Conservation (phyloP, 139 green algal species). For the Micractinium conductrix region DNA sequence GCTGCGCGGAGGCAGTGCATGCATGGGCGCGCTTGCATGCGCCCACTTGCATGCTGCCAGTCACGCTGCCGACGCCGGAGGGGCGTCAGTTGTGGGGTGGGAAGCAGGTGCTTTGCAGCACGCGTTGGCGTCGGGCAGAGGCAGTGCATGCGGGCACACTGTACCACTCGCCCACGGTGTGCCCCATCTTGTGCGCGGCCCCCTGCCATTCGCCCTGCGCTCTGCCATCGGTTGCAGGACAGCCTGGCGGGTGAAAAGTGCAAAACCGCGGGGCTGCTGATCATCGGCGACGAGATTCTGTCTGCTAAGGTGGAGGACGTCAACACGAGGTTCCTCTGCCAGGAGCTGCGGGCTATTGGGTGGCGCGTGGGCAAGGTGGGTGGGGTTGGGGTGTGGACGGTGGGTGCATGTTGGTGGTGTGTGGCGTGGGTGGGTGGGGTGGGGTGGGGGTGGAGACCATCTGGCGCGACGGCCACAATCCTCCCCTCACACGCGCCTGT, state of each 20-base stretch:
- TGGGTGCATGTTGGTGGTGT: conserved; percentile 54
- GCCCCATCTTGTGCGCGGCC: too few relatives aligned
- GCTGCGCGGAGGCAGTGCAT: too few relatives aligned
- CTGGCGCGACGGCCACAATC: neutral
- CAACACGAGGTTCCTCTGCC: conserved; percentile 86
- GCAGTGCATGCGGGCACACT: too few relatives aligned
- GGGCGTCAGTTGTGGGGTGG: too few relatives aligned
- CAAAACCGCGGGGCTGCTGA: conserved; percentile 20
- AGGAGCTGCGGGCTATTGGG: conserved; percentile 50
- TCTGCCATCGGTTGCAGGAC: neutral
- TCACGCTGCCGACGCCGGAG: too few relatives aligned
- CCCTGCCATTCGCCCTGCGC: neutral
- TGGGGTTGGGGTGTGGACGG: too few relatives aligned
- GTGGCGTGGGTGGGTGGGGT: conserved; percentile 40
- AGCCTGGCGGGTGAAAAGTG: neutral
- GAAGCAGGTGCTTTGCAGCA: too few relatives aligned
- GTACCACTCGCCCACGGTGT: too few relatives aligned
- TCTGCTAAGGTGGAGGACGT: conserved; percentile 69
- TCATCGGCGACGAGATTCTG: conserved; percentile 63
- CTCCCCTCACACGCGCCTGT: too few relatives aligned
- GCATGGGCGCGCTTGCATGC: too few relatives aligned
- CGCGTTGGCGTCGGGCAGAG: too few relatives aligned
- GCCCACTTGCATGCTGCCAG: too few relatives aligned
- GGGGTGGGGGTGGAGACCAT: neutral
- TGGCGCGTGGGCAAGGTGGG: conserved; percentile 55